Base-by-base conservation (phyloP, 2,329 filamentous ascomycete genomes). In the Fusarium mangiferae region DNA sequence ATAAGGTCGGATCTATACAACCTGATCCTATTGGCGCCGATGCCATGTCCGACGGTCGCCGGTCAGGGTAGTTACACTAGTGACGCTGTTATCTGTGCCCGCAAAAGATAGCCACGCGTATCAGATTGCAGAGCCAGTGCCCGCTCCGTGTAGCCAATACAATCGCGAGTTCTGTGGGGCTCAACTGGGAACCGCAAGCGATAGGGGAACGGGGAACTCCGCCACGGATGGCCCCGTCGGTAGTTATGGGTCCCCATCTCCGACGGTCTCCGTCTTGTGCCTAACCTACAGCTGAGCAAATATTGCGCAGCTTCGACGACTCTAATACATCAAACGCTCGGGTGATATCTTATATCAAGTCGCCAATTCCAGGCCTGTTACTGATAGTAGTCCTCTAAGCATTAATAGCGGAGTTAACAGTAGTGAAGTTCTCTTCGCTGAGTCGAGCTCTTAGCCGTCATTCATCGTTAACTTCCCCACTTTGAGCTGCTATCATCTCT, bases 121-220 rank as follows among this genome's bases (percentile, higher is more conserved):
- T 26, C 51, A 28, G 24, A 54, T 28, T 54, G 24, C 10, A 4
- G 4, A 24, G n/a, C 14, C n/a, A 13, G 22, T 24, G 41, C 13
- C 30, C 14, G 1, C 7, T 17, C 13, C 5, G 24, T 17, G 24
- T 36, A 54, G 24, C 51, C 51, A 54, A 28, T 39, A 38, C 18
- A 28, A 28, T 9, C 10, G 20, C 5, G 0, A 1, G 20, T 20
- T 28, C 13, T 17, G 51, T 28, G 51, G 51, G 20, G 9, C 51
- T 28, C 7, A 6, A 10, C 5, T 28, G 2, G 20, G 20, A 10
- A 5, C 8, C 33, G 22, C 6, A 4, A 3, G 22, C 17, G 63
- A 66, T 66, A 49, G 60, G 63, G 36, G 18, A 65, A 56, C 60
- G 60, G 63, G 30, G 24, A 66, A 65, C 60, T 33, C 4, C 8